These are phyloP conservation scores for Zygosaccharomyces rouxii DNA, from an alignment of 805 yeast genomes.

Conservation along the genomic window DNA sequence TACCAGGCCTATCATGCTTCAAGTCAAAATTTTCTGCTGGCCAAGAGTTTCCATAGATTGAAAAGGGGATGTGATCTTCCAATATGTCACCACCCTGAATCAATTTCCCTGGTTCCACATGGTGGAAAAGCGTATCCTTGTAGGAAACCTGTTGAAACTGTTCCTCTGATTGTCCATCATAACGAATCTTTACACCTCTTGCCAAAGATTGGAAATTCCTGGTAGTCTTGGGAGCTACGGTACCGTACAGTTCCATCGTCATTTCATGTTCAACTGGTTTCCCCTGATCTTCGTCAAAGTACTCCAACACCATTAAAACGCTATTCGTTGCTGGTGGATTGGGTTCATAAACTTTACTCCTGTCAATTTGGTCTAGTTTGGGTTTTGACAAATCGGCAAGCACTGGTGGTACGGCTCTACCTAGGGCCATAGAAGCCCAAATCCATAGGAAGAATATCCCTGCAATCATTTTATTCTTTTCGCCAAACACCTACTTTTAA, in stretches of 20 bases:
- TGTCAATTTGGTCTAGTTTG: neutral
- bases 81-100: constrained; percentile 88
- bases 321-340: constrained; percentile 34
- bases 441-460: neutral
- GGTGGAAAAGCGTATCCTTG: constrained; percentile 62
- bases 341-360: constrained; percentile 27
- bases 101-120: constrained; percentile 69
- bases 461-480: neutral
- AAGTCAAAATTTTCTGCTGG: constrained; percentile 72
- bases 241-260: constrained; percentile 60
- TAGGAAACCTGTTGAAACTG: constrained; percentile 39
- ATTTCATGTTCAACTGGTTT: constrained; percentile 31
- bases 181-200: constrained; percentile 34
- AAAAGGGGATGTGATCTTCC: constrained; percentile 71
- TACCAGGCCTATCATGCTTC: constrained; percentile 64
- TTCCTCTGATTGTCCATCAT: constrained; percentile 27
- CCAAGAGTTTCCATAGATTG: constrained; percentile 70
- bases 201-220: constrained; percentile 54
- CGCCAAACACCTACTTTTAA: neutral
- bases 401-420: neutral
- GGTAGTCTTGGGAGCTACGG: constrained; percentile 59
- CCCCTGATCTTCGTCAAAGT: constrained; percentile 18
- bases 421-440: neutral
- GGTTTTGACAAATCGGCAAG: constrained; percentile 11
- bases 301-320: constrained; percentile 27